Evolutionary conservation across 1,139 yeast genomes (phyloP).

Genomic region (Suhomyces coccinellae): DNA sequence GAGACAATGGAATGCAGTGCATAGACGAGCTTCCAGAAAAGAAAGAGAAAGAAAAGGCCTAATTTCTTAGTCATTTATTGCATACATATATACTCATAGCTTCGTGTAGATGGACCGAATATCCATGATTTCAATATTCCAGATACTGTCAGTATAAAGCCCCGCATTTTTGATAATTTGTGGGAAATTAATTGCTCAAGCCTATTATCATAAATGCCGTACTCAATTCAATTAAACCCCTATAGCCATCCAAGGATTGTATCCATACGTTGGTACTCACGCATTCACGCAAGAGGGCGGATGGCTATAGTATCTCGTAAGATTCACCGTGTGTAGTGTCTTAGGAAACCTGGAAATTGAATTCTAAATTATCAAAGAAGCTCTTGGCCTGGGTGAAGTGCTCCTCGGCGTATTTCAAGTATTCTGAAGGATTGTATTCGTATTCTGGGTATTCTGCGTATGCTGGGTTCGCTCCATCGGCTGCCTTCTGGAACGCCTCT

Average conservation of each 20-base stretch:
- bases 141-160: too few species aligned
- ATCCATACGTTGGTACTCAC: too few species aligned
- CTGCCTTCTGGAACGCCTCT: constrained; percentile 3
- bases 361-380: not conserved
- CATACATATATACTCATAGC: not conserved
- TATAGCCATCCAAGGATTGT: too few species aligned
- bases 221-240: too few species aligned
- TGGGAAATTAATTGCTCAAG: too few species aligned
- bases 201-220: too few species aligned
- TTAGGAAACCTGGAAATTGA: too few species aligned
- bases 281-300: too few species aligned
- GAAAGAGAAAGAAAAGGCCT: constrained; percentile 8
- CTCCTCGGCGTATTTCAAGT: constrained; percentile 22
- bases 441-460: not conserved
- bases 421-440: constrained; percentile 11
- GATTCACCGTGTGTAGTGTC: too few species aligned
- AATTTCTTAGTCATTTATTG: not conserved
- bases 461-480: not conserved
- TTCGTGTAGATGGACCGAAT: not conserved
- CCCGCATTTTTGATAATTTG: too few species aligned
- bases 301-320: too few species aligned
- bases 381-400: constrained; percentile 18
- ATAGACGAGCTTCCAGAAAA: constrained; percentile 18
- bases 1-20: constrained; percentile 22
- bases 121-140: too few species aligned